These are phyloP conservation scores for Mucor piriformis DNA, from an alignment of 371 early-diverging fungal species.

Conservation along the genomic window DNA sequence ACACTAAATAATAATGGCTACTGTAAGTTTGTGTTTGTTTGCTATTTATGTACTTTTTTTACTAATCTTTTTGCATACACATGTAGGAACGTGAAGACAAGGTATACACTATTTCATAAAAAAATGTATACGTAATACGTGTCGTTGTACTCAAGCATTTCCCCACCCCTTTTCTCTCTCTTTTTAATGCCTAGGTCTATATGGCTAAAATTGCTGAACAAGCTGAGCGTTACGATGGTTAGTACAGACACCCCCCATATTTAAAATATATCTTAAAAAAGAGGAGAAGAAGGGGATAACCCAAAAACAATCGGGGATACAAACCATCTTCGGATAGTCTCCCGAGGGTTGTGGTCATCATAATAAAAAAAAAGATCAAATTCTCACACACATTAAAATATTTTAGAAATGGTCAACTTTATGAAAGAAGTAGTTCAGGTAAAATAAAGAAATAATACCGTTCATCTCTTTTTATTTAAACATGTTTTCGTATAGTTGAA, in stretches of 20 bases:
- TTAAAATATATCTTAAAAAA: background rate
- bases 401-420: conserved; percentile 90
- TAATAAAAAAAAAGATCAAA: background rate
- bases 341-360: conserved; percentile 10
- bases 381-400: background rate
- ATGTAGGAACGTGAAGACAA: conserved; percentile 49
- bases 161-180: background rate
- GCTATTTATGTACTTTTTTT: background rate
- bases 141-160: background rate
- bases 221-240: conserved; percentile 97
- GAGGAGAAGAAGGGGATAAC: background rate
- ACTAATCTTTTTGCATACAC: background rate
- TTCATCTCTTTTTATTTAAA: background rate
- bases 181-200: conserved; percentile 48
- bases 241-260: conserved; percentile 4
- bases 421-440: conserved; percentile 87
- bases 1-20: conserved; percentile 12
- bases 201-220: conserved; percentile 99
- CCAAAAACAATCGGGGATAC: conserved; percentile 9
- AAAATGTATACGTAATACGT: background rate
- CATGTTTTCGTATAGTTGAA: conserved; percentile 30
- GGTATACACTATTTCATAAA: background rate
- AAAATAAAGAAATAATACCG: background rate
- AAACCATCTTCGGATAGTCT: conserved; percentile 6
- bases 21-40: conserved; percentile 9